These are phyloP conservation scores for Trichomonascaceae sp. DNA, from an alignment of 1,139 yeast genomes.

Conservation along the genomic window DNA sequence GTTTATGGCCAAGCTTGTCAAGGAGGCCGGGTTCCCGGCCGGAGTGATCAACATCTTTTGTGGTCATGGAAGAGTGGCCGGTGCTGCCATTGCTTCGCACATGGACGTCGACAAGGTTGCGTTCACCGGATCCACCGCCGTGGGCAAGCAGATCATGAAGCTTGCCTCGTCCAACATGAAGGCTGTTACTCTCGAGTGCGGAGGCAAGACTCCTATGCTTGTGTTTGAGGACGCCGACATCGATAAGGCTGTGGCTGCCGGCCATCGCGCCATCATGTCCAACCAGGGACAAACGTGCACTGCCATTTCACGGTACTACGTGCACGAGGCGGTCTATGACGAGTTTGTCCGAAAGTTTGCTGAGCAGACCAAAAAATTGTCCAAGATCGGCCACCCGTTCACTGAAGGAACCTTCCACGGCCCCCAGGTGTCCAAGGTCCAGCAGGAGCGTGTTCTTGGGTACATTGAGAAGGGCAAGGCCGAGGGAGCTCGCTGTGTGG, in stretches of 20 bases:
- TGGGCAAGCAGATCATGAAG: constrained; percentile 65
- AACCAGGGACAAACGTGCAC: constrained; percentile 82
- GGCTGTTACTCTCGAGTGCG: constrained; percentile 70
- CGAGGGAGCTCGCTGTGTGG: constrained; percentile 60
- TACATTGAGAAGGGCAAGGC: constrained; percentile 60
- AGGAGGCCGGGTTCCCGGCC: constrained; percentile 63
- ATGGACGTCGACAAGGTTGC: constrained; percentile 65
- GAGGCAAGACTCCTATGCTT: constrained; percentile 76
- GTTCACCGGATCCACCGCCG: constrained; percentile 76
- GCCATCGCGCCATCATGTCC: constrained; percentile 50
- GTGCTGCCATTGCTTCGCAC: constrained; percentile 61
- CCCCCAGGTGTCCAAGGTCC: constrained; percentile 68
- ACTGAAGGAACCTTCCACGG: constrained; percentile 65
- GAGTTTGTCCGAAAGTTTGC: constrained; percentile 42
- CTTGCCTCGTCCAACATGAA: constrained; percentile 63
- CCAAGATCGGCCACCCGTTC: constrained; percentile 73
- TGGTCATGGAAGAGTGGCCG: constrained; percentile 59
- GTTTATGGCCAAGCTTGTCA: constrained; percentile 43
- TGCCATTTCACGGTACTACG: constrained; percentile 70
- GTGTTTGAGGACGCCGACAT: constrained; percentile 62
- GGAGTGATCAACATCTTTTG: constrained; percentile 66
- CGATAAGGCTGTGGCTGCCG: constrained; percentile 42
- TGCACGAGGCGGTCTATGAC: constrained; percentile 65
- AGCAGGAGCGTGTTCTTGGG: constrained; percentile 58
- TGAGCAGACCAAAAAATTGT: constrained; percentile 39